Percentiles rank a stretch among this genome's conserved stretches.
Evolutionary conservation across 441 rosid species (phyloP).

Genomic region (Populus hybrid): DNA sequence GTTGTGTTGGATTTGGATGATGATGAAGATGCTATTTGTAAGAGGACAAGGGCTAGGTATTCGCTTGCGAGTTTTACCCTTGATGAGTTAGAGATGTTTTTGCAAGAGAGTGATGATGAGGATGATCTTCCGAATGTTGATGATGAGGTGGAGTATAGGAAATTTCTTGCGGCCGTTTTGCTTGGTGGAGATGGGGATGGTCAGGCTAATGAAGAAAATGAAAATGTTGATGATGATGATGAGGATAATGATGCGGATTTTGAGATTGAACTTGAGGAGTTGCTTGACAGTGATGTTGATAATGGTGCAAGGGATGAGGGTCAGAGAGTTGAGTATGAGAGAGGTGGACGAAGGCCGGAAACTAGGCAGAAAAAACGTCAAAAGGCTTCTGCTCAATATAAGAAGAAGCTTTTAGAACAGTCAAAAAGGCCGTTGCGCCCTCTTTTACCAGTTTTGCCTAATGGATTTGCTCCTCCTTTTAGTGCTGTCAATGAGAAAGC

Average conservation of each 20-base stretch:
- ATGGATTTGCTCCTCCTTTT: conserved; percentile 33
- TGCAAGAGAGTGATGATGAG: conserved; percentile 96
- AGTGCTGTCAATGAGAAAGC: conserved; percentile 28
- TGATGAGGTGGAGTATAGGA: conserved; percentile 87
- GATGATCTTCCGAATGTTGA: conserved; percentile 85
- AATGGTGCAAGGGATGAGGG: conserved; percentile 41
- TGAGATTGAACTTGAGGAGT: conserved; percentile 95
- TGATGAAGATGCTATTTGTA: conserved; percentile 72
- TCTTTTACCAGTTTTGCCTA: conserved; percentile 58
- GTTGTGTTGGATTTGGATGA: conserved; percentile 25
- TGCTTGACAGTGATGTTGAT: conserved; percentile 90
- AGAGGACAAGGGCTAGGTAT: conserved; percentile 88
- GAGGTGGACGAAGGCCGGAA: conserved; percentile 55
- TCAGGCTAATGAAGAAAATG: conserved; percentile 36
- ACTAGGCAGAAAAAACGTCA: conserved; percentile 83
- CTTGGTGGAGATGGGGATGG: conserved; percentile 52
- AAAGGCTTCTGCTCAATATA: conserved; percentile 44
- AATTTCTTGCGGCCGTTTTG: conserved; percentile 91
- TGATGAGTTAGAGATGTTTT: conserved; percentile 95
- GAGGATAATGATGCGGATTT: conserved; percentile 93
- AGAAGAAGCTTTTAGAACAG: conserved; percentile 58
- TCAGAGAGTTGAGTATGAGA: conserved; percentile 28
- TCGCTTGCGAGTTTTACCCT: conserved; percentile 87
- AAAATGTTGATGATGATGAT: conserved; percentile 55
- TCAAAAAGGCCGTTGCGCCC: conserved; percentile 48